Percentiles rank a stretch among this genome's conserved stretches.
Evolutionary conservation across 192 early-diverging fungal species (phyloP).

Genomic region (Coemansia sp.): DNA sequence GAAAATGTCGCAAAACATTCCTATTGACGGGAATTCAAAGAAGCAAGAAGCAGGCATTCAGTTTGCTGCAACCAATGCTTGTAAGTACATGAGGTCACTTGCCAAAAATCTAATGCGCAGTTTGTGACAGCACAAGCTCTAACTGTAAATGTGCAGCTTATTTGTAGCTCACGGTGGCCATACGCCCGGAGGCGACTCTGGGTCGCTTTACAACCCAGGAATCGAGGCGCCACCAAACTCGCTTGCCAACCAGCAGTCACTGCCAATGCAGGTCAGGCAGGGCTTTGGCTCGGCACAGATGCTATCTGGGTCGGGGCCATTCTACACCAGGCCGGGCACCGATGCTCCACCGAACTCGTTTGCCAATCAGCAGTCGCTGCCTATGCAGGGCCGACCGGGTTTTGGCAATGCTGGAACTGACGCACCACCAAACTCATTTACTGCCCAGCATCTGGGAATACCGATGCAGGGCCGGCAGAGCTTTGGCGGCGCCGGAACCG

Average conservation of each 20-base stretch:
- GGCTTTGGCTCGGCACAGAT: slow-evolving; percentile 2
- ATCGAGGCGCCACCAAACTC: slow-evolving; percentile 41
- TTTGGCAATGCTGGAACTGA: slow-evolving; percentile 15
- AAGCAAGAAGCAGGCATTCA: slow-evolving; percentile 13
- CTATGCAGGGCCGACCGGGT: slow-evolving; percentile 4
- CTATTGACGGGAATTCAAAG: slow-evolving; percentile 11
- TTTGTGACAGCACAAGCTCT: slow-evolving; percentile 10
- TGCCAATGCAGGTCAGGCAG: slow-evolving; percentile 4
- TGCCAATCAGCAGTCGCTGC: slow-evolving; percentile 3
- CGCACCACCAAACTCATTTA: slow-evolving; percentile 31
- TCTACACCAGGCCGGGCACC: neutral
- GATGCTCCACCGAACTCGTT: slow-evolving; percentile 19
- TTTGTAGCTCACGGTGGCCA: slow-evolving; percentile 1
- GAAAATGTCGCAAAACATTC: slow-evolving; percentile 32
- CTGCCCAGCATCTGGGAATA: slow-evolving; percentile 1
- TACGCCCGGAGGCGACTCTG: neutral
- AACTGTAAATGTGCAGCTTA: neutral
- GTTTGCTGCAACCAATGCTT: slow-evolving; percentile 26
- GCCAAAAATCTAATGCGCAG: slow-evolving; percentile 3
- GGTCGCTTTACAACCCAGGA: slow-evolving; percentile 7
- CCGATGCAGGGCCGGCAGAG: slow-evolving; percentile 6
- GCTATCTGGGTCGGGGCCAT: too few species aligned
- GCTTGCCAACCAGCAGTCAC: slow-evolving; percentile 6
- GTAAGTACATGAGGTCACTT: neutral
- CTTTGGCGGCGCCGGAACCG: neutral